A percentile compares a stretch with the other conserved stretches of the same genome.
These are phyloP conservation scores for Dujonia santamariae DNA, from an alignment of 1,139 yeast genomes.

Conservation along the genomic window DNA sequence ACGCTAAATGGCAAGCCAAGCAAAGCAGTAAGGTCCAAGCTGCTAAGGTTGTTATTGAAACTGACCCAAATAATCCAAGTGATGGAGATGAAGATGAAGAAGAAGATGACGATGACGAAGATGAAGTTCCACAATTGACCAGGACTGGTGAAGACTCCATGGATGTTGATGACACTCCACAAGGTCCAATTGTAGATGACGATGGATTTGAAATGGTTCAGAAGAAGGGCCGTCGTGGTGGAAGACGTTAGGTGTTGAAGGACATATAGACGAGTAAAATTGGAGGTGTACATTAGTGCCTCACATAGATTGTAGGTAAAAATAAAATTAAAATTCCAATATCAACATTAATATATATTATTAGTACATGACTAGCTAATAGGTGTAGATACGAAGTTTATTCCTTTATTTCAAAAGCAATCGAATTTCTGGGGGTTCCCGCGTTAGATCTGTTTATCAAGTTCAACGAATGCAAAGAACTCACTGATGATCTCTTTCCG, in stretches of 20 bases:
- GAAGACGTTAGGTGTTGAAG: conserved; percentile 12
- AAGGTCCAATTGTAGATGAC: conserved; percentile 76
- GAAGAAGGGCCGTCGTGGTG: conserved; percentile 46
- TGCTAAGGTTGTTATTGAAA: conserved; percentile 37
- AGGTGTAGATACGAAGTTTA: no score
- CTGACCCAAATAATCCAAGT: conserved; percentile 61
- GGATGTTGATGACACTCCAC: conserved; percentile 35
- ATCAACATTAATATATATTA: no score
- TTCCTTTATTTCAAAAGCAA: conserved; percentile 9
- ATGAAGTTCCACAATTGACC: conserved; percentile 10
- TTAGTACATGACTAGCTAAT: no score
- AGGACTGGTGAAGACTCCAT: conserved; percentile 29
- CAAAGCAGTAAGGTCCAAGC: conserved; percentile 34
- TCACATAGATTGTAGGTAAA: no score
- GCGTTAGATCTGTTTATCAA: conserved; percentile 39
- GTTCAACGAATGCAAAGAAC: conserved; percentile 42
- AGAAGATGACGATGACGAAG: conserved; percentile 35
- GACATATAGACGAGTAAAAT: no score
- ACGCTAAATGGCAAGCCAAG: conserved; percentile 54
- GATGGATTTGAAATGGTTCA: conserved; percentile 92
- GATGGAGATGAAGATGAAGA: conserved; percentile 46
- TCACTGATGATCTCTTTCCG: conserved; percentile 30
- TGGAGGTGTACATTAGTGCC: no score
- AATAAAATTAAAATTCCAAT: no score
- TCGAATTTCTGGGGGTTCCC: conserved; percentile 39